phyloP scores from a whole-genome alignment of 257 asterid species.

The Henckelia pumila region DNA sequence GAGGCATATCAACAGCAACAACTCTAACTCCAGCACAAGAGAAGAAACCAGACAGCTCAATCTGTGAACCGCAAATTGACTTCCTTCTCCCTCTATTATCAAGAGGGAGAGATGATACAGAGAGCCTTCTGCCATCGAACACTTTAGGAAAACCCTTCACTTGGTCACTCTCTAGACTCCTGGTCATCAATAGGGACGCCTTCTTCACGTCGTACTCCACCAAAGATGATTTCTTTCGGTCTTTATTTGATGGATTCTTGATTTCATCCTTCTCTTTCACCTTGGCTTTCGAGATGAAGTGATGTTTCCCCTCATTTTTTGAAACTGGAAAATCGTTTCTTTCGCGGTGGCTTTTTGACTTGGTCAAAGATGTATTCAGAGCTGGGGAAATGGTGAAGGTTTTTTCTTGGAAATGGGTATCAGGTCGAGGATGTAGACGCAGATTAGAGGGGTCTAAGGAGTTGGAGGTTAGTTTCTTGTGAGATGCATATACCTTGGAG shows the following conservation, averaged over 20 bases:
- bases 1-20: slow-evolving; percentile 95
- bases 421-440: slow-evolving; percentile 29
- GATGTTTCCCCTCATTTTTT: slow-evolving; percentile 17
- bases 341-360: slow-evolving; percentile 61
- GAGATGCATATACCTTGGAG: slow-evolving; percentile 57
- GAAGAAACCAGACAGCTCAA: slow-evolving; percentile 71
- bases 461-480: slow-evolving; percentile 38
- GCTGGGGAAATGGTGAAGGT: slow-evolving; percentile 23
- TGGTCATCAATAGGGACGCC: slow-evolving; percentile 34
- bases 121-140: slow-evolving; percentile 35
- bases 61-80: slow-evolving; percentile 64
- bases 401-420: slow-evolving; percentile 34
- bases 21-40: slow-evolving; percentile 68
- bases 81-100: slow-evolving; percentile 50
- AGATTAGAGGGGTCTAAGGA: slow-evolving; percentile 31
- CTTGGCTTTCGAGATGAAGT: slow-evolving; percentile 37
- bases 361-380: slow-evolving; percentile 49
- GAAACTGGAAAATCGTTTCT: slow-evolving; percentile 16
- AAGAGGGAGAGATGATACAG: slow-evolving; percentile 37
- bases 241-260: slow-evolving; percentile 35
- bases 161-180: slow-evolving; percentile 32
- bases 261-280: slow-evolving; percentile 31
- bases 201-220: slow-evolving; percentile 42
- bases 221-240: slow-evolving; percentile 27
- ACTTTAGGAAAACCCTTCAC: slow-evolving; percentile 30